Evolutionary conservation across 352 stramenopile genomes (phyloP), one percentile per base, ranked within the genome.

Genomic region (Thalassiosira livingstoniorum): DNA sequence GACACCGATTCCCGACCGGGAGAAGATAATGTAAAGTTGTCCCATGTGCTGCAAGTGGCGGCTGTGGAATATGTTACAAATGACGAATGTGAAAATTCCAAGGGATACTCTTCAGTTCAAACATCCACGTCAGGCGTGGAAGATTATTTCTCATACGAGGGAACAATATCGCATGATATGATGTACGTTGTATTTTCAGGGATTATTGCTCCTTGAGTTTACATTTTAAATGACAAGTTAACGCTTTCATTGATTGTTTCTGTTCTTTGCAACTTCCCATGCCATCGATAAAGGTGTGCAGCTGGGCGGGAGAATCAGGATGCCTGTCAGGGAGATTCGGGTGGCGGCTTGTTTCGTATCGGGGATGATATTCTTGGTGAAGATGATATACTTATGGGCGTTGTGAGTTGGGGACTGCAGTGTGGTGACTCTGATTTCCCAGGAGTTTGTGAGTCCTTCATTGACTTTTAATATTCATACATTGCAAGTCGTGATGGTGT

Each of bases 261-360:
- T n/a, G n/a, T n/a, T n/a, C n/a, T n/a, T n/a, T n/a, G n/a, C n/a
- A n/a, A n/a, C n/a, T n/a, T n/a, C n/a, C n/a, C n/a, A n/a, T n/a
- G n/a, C n/a, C n/a, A n/a, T n/a, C n/a, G n/a, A n/a, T n/a, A n/a
- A n/a, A n/a, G n/a, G n/a, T 85, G 78, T 57, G 78, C 55, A 27
- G 21, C 68, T 13, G 65, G 72, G 10, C 27, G 64, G 10, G 23
- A 53, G 21, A 32, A n/a, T 15, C 39, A 80, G 27, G 78, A 85
- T 76, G 78, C 78, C 35, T 85, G 78, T 81, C 71, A 80, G 54
- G 78, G 78, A 7, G 78, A 85, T 72, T 77, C 63, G 34, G 78
- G 78, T 18, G 78, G 78, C 0, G 70, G 63, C 1, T 58, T 85
- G 45, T 74, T 85, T 70, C 51, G 57, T 51, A 51, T 78, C 31